Evolutionary conservation across 345 rosid species (phyloP).

Genomic region (Sisymbrium irio): DNA sequence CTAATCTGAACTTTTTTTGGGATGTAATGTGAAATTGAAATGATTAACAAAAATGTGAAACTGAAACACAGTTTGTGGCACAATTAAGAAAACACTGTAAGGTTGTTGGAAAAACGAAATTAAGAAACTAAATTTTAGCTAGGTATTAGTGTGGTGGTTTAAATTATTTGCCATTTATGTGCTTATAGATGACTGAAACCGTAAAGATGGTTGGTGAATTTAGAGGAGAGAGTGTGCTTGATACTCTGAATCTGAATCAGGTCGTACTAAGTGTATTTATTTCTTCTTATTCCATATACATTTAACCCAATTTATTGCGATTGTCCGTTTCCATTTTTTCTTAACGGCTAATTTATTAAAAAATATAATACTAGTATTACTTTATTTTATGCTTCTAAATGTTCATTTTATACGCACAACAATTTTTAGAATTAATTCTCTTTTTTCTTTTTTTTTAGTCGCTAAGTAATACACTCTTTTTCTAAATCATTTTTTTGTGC

Average conservation of each 20-base stretch:
- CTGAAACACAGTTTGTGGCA: too few species aligned
- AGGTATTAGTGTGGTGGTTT: conserved; percentile 2
- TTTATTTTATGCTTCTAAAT: not conserved
- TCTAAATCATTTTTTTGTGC: too few species aligned
- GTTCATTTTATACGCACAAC: too few species aligned
- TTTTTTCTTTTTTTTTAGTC: too few species aligned
- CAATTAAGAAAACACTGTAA: too few species aligned
- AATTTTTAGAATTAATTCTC: too few species aligned
- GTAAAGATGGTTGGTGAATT: conserved; percentile 29
- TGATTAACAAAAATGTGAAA: too few species aligned
- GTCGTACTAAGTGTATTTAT: not conserved
- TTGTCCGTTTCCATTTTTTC: conserved; percentile 2
- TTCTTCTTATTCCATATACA: conserved; percentile 16
- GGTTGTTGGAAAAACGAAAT: too few species aligned
- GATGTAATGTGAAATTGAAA: too few species aligned
- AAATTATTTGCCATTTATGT: conserved; percentile 20
- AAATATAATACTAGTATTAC: not conserved
- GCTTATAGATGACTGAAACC: conserved; percentile 19
- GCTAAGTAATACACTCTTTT: too few species aligned
- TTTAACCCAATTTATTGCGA: conserved; percentile 27
- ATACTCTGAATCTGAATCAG: conserved; percentile 34
- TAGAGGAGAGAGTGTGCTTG: conserved; percentile 7
- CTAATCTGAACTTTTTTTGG: too few species aligned
- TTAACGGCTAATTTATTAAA: not conserved
- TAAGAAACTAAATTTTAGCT: too few species aligned